Evolutionary conservation across 345 rosid species (phyloP).

Genomic region (Excoecaria agallocha): DNA sequence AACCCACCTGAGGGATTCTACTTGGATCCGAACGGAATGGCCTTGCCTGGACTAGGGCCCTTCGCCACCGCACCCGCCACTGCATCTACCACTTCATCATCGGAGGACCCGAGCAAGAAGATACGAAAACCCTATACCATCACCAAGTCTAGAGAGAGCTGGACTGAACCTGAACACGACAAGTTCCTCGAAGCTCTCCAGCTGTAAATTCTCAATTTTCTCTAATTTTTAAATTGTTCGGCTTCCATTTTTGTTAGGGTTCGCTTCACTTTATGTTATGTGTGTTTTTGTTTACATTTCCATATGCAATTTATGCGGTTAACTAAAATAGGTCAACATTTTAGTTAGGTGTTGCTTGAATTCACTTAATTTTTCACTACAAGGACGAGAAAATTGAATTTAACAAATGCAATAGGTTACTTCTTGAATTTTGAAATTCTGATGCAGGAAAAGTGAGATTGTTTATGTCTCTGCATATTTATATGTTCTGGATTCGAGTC

Average conservation of each 20-base stretch:
- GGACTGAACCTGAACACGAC: conserved; percentile 96
- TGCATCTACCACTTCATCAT: conserved; percentile 31
- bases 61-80: conserved; percentile 34
- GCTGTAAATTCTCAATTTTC: conserved; percentile 43
- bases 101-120: conserved; percentile 67
- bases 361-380: neutral
- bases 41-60: conserved; percentile 54
- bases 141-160: conserved; percentile 93
- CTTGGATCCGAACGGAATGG: conserved; percentile 70
- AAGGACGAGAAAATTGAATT: neutral
- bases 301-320: neutral
- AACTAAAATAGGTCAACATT: neutral
- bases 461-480: neutral
- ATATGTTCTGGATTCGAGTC: neutral
- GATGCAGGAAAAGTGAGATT: neutral
- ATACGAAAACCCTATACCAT: conserved; percentile 89
- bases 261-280: neutral
- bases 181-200: conserved; percentile 93
- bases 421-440: neutral
- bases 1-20: conserved; percentile 56
- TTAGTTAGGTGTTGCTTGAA: neutral
- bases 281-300: neutral
- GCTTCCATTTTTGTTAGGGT: conserved; percentile 1
- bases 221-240: neutral
- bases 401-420: neutral